These are phyloP conservation scores for Usnea hakonensis DNA, from an alignment of 495 filamentous ascomycete genomes.

Conservation along the genomic window DNA sequence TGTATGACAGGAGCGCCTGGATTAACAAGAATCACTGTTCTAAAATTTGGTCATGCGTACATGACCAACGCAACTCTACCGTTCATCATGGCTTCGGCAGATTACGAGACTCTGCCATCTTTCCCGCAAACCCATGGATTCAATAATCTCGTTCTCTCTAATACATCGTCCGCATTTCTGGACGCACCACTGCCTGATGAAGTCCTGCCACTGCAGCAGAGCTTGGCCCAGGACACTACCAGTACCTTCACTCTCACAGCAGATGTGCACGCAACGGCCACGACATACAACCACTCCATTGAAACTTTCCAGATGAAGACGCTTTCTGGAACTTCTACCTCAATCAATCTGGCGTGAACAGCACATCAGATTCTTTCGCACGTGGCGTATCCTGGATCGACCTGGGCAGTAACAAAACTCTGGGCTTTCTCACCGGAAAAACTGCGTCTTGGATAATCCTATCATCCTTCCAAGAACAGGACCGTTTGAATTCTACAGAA, in stretches of 20 bases:
- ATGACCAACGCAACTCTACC: conserved; percentile 11
- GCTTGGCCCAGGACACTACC: background rate
- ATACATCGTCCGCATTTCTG: conserved; percentile 11
- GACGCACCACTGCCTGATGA: conserved; percentile 3
- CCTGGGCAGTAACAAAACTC: background rate
- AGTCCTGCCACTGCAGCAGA: background rate
- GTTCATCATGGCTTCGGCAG: conserved; percentile 2
- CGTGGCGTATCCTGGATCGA: background rate
- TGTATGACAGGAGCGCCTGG: conserved; percentile 4
- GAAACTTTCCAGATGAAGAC: conserved; percentile 6
- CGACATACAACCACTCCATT: conserved; percentile 4
- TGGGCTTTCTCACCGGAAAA: background rate
- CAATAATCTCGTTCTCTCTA: conserved; percentile 12
- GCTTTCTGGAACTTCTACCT: conserved; percentile 4
- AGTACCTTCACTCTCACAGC: background rate
- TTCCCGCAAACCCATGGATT: conserved; percentile 11
- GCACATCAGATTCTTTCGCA: background rate
- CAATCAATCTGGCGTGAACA: background rate
- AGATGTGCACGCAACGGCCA: conserved; percentile 3
- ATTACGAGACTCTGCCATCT: conserved; percentile 1
- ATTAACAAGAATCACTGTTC: background rate
- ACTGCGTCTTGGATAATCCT: background rate
- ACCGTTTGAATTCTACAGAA: background rate
- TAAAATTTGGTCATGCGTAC: background rate
- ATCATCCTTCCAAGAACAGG: background rate